A percentile compares a stretch with the other conserved stretches of the same genome.
phyloP scores from a whole-genome alignment of 2,329 filamentous ascomycete genomes.

The Trichoderma arundinaceum region DNA sequence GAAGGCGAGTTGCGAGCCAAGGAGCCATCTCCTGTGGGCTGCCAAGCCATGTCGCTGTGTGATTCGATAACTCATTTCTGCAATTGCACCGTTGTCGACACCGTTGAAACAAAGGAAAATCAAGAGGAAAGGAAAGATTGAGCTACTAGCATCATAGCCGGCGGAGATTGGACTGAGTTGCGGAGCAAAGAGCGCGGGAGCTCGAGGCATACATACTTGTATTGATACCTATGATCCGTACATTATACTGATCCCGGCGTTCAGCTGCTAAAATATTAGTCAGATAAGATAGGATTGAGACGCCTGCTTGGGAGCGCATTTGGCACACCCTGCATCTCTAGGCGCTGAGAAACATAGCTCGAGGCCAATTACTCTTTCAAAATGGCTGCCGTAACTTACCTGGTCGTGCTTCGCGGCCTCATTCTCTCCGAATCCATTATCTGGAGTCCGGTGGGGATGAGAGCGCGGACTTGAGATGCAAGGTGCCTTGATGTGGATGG shows the following conservation, averaged over 20 bases:
- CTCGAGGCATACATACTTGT: background rate
- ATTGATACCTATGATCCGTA: background rate
- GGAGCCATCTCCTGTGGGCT: constrained; percentile 34
- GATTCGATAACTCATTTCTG: constrained; percentile 43
- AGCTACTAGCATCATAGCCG: background rate
- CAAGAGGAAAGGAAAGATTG: background rate
- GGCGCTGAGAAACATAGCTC: background rate
- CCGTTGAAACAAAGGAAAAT: background rate
- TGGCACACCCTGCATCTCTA: background rate
- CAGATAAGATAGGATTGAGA: background rate
- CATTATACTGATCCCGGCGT: constrained; percentile 5
- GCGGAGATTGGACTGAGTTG: background rate
- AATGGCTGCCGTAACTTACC: background rate
- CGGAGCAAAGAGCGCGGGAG: background rate
- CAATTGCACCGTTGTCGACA: constrained; percentile 9
- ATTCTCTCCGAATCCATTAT: background rate
- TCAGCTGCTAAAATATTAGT: constrained; percentile 27
- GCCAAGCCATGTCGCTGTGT: constrained; percentile 42
- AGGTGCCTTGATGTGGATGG: too few species aligned
- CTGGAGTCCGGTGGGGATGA: background rate
- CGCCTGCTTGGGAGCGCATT: background rate
- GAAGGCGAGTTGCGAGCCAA: constrained; percentile 25
- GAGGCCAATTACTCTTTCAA: background rate
- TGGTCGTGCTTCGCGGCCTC: background rate
- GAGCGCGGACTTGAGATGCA: background rate